Evolutionary conservation across 2,329 filamentous ascomycete species (phyloP).

Genomic region (Trichoderma polysporum): DNA sequence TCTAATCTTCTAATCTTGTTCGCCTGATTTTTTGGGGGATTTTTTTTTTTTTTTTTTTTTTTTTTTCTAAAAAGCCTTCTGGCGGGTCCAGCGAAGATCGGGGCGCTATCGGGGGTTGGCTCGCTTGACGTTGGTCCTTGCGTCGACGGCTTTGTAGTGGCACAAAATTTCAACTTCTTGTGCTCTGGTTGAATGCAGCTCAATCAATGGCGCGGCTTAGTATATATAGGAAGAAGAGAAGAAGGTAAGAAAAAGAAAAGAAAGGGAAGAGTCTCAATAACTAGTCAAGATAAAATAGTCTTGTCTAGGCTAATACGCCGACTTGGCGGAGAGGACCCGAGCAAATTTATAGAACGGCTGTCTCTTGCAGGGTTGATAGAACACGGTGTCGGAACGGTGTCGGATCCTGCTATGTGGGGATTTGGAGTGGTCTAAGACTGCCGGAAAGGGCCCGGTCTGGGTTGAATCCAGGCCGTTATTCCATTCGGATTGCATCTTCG

Average conservation of each 20-base stretch:
- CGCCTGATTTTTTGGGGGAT: not conserved
- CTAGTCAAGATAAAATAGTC: not conserved
- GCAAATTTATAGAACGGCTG: constrained; percentile 3
- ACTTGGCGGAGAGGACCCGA: not conserved
- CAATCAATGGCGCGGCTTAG: not conserved
- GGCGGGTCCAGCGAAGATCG: not conserved
- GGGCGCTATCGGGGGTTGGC: not conserved
- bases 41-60: constrained; percentile 5
- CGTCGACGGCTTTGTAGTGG: not conserved
- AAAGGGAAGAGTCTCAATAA: not conserved
- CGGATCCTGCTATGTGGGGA: constrained; percentile 1
- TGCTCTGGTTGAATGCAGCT: not conserved
- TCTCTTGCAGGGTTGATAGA: not conserved
- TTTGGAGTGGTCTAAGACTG: not conserved
- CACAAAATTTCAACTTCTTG: not conserved
- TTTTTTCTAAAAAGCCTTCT: not conserved
- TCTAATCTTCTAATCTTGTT: not conserved
- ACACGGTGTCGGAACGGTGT: not conserved
- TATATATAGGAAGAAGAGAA: not conserved
- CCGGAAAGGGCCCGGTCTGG: not conserved
- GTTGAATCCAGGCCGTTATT: not conserved
- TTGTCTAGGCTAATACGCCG: not conserved
- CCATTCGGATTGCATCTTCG: not conserved
- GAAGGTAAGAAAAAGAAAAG: not conserved
- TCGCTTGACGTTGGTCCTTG: constrained; percentile 6